These are phyloP conservation scores for Solanum arcanum DNA, from an alignment of 257 asterid genomes.

Conservation along the genomic window DNA sequence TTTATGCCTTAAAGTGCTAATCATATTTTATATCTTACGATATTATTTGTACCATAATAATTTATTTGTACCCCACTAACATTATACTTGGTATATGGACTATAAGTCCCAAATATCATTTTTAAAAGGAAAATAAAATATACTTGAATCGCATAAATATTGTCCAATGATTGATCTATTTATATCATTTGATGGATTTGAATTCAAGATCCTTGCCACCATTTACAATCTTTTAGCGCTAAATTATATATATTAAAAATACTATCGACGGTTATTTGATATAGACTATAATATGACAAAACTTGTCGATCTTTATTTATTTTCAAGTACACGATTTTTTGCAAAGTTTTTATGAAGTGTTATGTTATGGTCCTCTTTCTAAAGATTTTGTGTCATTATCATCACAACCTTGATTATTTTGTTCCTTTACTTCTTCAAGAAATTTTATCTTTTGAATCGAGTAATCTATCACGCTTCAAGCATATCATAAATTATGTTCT, in stretches of 20 bases:
- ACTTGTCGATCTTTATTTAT: neutral
- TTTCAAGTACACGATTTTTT: neutral
- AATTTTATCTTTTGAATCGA: neutral
- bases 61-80: neutral
- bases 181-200: neutral
- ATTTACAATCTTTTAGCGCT: neutral
- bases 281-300: neutral
- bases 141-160: too few relatives aligned
- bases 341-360: neutral
- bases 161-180: neutral
- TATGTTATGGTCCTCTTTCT: neutral
- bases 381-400: too few relatives aligned
- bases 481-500: neutral
- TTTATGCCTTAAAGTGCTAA: neutral
- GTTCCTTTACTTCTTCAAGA: neutral
- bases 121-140: too few relatives aligned
- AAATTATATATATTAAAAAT: too few relatives aligned
- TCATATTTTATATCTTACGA: neutral
- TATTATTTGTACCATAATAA: too few relatives aligned
- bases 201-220: neutral
- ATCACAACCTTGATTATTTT: neutral
- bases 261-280: neutral
- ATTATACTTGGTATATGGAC: neutral
- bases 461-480: neutral
- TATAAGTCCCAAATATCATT: neutral